Conservation (phyloP, 805 yeast species). For the Kodamaea restingae region DNA sequence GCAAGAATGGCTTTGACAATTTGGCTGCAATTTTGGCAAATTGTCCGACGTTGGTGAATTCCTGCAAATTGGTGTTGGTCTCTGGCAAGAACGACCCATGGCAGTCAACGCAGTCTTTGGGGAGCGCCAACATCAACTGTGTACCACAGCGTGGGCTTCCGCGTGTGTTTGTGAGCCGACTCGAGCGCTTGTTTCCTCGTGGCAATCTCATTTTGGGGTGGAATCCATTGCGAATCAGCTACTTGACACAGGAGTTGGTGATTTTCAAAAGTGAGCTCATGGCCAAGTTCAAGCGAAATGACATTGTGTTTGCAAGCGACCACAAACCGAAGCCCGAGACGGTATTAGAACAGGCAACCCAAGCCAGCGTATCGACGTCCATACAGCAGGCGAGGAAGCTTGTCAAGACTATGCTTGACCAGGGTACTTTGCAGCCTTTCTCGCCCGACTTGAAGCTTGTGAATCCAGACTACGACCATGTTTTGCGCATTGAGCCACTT, state of each 20-base stretch:
- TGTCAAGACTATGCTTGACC: constrained; percentile 79
- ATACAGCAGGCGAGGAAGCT: constrained; percentile 61
- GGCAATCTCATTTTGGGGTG: constrained; percentile 42
- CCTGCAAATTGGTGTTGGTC: constrained; percentile 61
- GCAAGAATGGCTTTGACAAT: constrained; percentile 67
- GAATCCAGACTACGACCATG: constrained; percentile 64
- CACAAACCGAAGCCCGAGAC: constrained; percentile 15
- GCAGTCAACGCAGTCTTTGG: constrained; percentile 67
- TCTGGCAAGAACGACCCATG: constrained; percentile 96
- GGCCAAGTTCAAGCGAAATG: constrained; percentile 66
- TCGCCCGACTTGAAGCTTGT: constrained; percentile 56
- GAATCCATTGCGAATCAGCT: constrained; percentile 76
- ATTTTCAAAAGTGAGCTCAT: constrained; percentile 70
- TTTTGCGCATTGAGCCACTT: constrained; percentile 68
- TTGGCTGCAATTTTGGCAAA: constrained; percentile 62
- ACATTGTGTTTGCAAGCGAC: constrained; percentile 50
- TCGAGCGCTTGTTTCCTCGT: constrained; percentile 50
- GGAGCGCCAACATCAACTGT: constrained; percentile 36
- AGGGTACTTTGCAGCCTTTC: constrained; percentile 85
- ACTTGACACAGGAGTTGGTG: constrained; percentile 79
- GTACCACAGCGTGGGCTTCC: constrained; percentile 74
- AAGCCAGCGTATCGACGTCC: constrained; percentile 37
- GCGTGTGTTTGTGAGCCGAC: constrained; percentile 59
- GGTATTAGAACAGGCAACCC: constrained; percentile 14
- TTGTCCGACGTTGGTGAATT: constrained; percentile 49